Conservation (phyloP, 331 rosid species). For the Rhamnella rubrinervis region DNA sequence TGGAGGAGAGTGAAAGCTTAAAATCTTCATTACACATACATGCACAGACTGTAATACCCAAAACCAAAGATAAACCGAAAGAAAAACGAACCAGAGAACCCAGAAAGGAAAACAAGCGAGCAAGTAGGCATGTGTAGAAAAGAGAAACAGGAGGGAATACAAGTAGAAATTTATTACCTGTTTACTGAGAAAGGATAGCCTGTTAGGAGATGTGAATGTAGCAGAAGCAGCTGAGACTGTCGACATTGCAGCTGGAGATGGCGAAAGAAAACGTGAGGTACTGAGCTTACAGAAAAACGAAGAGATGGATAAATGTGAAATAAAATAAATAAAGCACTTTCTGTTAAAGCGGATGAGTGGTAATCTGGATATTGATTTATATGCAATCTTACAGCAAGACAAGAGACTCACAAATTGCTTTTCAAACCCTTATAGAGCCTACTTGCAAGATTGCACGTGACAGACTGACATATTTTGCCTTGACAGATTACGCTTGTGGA, state of each 20-base stretch:
- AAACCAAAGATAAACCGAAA: too few species aligned
- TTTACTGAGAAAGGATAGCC: slow-evolving; percentile 8
- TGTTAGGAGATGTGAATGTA: slow-evolving; percentile 1
- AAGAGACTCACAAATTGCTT: neutral
- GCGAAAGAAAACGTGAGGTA: neutral
- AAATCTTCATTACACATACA: too few species aligned
- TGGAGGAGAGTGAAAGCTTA: too few species aligned
- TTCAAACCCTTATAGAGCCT: too few species aligned
- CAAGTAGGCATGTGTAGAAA: too few species aligned
- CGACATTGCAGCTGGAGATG: slow-evolving; percentile 5
- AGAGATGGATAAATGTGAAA: neutral
- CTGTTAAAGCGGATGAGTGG: neutral
- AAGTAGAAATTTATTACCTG: neutral
- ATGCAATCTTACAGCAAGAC: neutral
- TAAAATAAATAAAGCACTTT: neutral
- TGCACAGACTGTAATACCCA: too few species aligned
- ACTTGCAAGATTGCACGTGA: too few species aligned
- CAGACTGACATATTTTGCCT: too few species aligned
- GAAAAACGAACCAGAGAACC: too few species aligned
- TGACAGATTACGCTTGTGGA: too few species aligned
- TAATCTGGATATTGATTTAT: neutral
- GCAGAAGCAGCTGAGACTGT: slow-evolving; percentile 14
- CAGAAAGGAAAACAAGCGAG: too few species aligned
- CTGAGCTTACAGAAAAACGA: neutral
- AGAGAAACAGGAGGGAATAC: neutral